Evolutionary conservation across 441 rosid species (phyloP).

Genomic region (Pelargonium fulgidum): DNA sequence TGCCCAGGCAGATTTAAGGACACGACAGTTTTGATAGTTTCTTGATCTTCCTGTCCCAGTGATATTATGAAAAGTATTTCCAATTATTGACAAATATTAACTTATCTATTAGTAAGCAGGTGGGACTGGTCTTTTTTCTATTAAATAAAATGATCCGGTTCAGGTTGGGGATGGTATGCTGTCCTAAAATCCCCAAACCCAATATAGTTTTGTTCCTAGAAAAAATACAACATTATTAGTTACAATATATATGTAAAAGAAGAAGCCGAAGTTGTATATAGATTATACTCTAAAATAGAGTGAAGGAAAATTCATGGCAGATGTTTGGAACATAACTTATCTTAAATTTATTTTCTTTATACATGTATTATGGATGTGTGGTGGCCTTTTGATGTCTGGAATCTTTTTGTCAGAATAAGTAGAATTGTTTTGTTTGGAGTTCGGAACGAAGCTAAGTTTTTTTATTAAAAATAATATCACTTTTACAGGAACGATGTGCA

Average conservation of each 20-base stretch:
- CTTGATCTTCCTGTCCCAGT: background rate
- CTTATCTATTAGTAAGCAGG: slow-evolving; percentile 6
- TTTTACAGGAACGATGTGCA: slow-evolving; percentile 86
- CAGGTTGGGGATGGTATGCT: background rate
- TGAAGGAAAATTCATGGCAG: background rate
- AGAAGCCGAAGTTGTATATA: no score
- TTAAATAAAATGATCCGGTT: no score
- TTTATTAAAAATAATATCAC: slow-evolving; percentile 22
- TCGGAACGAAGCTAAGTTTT: slow-evolving; percentile 14
- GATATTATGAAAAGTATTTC: slow-evolving; percentile 1
- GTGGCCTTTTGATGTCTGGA: slow-evolving; percentile 11
- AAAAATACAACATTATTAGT: no score
- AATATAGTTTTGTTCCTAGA: background rate
- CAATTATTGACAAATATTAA: background rate
- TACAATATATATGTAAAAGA: background rate
- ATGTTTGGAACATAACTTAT: background rate
- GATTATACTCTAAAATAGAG: no score
- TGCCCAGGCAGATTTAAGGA: background rate
- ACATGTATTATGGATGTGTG: background rate
- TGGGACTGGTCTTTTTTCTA: background rate
- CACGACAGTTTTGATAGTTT: background rate
- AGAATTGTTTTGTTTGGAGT: slow-evolving; percentile 15
- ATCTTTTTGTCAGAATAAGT: slow-evolving; percentile 10
- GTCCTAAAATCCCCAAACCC: background rate
- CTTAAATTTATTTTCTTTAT: background rate